These are phyloP conservation scores for Ophiosphaerella narmari DNA, from an alignment of 2,329 filamentous ascomycete species.

Conservation along the genomic window DNA sequence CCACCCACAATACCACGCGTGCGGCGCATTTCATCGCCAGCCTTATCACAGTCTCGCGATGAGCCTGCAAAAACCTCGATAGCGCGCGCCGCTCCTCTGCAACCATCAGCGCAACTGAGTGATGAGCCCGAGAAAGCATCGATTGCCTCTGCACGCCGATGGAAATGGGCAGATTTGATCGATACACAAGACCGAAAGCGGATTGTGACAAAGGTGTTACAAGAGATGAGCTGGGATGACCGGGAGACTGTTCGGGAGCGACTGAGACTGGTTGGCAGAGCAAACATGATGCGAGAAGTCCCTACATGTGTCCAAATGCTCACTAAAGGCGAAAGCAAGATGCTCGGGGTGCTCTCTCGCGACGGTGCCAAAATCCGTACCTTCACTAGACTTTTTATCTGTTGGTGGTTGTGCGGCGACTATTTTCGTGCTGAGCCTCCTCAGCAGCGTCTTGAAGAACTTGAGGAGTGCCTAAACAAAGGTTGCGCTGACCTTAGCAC, in stretches of 20 bases:
- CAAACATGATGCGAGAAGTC: constrained; percentile 30
- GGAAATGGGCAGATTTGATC: constrained; percentile 45
- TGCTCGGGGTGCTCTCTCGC: constrained; percentile 29
- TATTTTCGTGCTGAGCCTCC: constrained; percentile 16
- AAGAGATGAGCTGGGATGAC: constrained; percentile 29
- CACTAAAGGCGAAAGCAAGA: constrained; percentile 14
- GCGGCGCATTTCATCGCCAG: too few species aligned
- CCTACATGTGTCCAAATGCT: constrained; percentile 31
- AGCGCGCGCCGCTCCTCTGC: neutral
- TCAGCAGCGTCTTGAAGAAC: constrained; percentile 16
- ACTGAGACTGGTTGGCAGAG: constrained; percentile 21
- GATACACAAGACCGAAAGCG: constrained; percentile 49
- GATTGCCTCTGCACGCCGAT: constrained; percentile 27
- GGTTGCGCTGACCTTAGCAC: constrained; percentile 15
- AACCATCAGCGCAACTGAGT: constrained; percentile 1
- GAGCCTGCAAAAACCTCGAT: neutral
- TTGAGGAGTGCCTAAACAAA: constrained; percentile 16
- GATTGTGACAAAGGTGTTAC: constrained; percentile 51
- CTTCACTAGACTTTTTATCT: constrained; percentile 39
- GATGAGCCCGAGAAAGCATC: constrained; percentile 34
- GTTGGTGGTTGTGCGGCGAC: constrained; percentile 41
- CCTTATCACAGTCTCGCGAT: too few species aligned
- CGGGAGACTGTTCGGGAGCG: constrained; percentile 28
- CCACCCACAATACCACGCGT: neutral
- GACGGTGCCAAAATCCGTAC: constrained; percentile 32